Percentiles rank a stretch among this genome's conserved stretches.
Evolutionary conservation across 495 filamentous ascomycete species (phyloP).

Genomic region (Penicillium cinerascens): DNA sequence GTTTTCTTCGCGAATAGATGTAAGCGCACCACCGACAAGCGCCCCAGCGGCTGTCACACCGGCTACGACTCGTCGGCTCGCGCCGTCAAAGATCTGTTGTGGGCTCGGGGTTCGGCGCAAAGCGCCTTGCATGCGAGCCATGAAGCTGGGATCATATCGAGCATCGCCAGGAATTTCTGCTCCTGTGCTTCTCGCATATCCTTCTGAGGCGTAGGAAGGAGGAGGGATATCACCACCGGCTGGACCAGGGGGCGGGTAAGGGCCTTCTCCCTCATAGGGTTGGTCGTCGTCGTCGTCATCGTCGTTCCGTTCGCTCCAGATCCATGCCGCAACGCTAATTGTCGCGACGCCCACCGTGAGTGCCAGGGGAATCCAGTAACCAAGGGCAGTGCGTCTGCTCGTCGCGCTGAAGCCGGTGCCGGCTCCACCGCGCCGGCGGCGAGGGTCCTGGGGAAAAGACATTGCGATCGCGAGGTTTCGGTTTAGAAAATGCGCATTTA

Average conservation of each 20-base stretch:
- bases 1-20: slow-evolving; percentile 80
- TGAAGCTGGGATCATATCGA: slow-evolving; percentile 58
- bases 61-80: slow-evolving; percentile 69
- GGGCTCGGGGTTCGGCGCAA: slow-evolving; percentile 84
- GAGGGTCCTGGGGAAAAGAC: slow-evolving; percentile 68
- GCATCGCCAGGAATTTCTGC: slow-evolving; percentile 30
- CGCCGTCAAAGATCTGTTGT: slow-evolving; percentile 79
- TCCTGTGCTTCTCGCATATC: slow-evolving; percentile 29
- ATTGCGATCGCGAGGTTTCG: slow-evolving; percentile 49
- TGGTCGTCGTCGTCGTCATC: slow-evolving; percentile 62
- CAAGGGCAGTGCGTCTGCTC: slow-evolving; percentile 63
- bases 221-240: slow-evolving; percentile 25
- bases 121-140: slow-evolving; percentile 76
- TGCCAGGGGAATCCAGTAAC: slow-evolving; percentile 82
- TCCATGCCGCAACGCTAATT: slow-evolving; percentile 80
- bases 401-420: slow-evolving; percentile 51
- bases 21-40: slow-evolving; percentile 71
- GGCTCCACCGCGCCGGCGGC: slow-evolving; percentile 54
- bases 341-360: slow-evolving; percentile 83
- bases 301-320: slow-evolving; percentile 82
- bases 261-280: slow-evolving; percentile 31
- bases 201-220: slow-evolving; percentile 26
- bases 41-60: slow-evolving; percentile 82
- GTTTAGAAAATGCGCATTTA: slow-evolving; percentile 32
- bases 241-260: slow-evolving; percentile 35